A percentile compares a stretch with the other conserved stretches of the same genome.
Evolutionary conservation across 1,284 basidiomycete species (phyloP).

Genomic region (Apiotrichum veenhuisii): DNA sequence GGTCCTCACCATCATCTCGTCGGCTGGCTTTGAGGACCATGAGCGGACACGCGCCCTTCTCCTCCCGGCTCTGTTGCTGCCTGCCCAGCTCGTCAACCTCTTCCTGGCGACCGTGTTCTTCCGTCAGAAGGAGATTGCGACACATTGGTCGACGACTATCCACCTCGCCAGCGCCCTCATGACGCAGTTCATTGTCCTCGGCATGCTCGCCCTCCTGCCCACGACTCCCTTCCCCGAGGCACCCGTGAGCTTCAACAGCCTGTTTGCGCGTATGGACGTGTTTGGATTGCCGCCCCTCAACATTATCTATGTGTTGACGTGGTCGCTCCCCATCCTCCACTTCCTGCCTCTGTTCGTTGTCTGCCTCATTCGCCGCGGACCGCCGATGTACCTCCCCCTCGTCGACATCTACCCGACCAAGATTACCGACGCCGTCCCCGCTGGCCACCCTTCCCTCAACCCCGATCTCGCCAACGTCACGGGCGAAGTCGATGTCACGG

Average conservation of each 20-base stretch:
- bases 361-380: conserved; percentile 65
- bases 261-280: conserved; percentile 14
- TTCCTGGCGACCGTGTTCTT: conserved; percentile 58
- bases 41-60: conserved; percentile 17
- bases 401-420: conserved; percentile 70
- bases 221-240: conserved; percentile 33
- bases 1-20: conserved; percentile 43
- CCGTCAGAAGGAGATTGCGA: conserved; percentile 52
- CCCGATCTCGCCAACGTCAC: conserved; percentile 39
- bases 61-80: conserved; percentile 54
- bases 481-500: conserved; percentile 52
- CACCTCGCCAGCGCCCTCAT: conserved; percentile 63
- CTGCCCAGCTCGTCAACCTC: conserved; percentile 62
- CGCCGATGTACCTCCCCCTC: conserved; percentile 66
- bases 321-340: conserved; percentile 53
- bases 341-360: conserved; percentile 54
- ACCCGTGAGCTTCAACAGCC: conserved; percentile 4
- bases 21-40: conserved; percentile 17
- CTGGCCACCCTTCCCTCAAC: conserved; percentile 27
- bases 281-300: conserved; percentile 14
- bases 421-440: conserved; percentile 43
- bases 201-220: conserved; percentile 43
- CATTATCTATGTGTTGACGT: conserved; percentile 21
- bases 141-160: conserved; percentile 62
- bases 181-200: conserved; percentile 55